Evolutionary conservation across 1,284 basidiomycete species (phyloP).

Genomic region (Sparassis latifolia): DNA sequence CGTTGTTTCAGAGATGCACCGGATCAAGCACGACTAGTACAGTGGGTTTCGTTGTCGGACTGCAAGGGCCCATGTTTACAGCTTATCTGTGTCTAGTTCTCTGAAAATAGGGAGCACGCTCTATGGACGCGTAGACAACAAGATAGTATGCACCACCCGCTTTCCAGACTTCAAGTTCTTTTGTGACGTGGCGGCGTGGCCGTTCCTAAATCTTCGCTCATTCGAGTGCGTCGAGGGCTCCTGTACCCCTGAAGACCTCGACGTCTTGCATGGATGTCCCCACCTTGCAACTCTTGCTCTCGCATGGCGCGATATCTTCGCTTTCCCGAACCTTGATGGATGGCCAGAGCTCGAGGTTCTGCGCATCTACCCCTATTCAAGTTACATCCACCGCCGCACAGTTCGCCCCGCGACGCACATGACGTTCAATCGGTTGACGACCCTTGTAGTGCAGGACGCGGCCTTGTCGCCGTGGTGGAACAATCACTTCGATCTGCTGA

Average conservation of each 20-base stretch:
- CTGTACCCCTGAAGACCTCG: neutral
- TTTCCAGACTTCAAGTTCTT: neutral
- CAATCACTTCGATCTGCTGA: neutral
- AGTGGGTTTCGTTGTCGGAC: slow-evolving; percentile 1
- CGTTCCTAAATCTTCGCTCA: slow-evolving; percentile 1
- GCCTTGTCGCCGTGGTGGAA: neutral
- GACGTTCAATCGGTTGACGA: slow-evolving; percentile 3
- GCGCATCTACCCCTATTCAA: neutral
- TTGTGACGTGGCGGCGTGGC: neutral
- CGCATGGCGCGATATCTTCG: neutral
- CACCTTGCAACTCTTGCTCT: neutral
- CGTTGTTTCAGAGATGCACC: neutral
- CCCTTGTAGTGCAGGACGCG: slow-evolving; percentile 2
- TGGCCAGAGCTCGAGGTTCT: slow-evolving; percentile 3
- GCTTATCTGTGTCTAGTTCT: neutral
- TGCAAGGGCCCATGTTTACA: neutral
- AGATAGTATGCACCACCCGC: neutral
- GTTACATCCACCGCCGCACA: neutral
- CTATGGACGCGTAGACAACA: neutral
- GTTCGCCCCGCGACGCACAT: neutral
- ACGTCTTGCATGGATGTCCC: neutral
- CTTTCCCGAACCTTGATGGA: neutral
- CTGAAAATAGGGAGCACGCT: neutral
- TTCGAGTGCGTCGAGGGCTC: slow-evolving; percentile 2
- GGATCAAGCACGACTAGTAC: neutral